These are phyloP conservation scores for Hypoxylon sp. DNA, from an alignment of 2,329 filamentous ascomycete genomes.

Conservation along the genomic window DNA sequence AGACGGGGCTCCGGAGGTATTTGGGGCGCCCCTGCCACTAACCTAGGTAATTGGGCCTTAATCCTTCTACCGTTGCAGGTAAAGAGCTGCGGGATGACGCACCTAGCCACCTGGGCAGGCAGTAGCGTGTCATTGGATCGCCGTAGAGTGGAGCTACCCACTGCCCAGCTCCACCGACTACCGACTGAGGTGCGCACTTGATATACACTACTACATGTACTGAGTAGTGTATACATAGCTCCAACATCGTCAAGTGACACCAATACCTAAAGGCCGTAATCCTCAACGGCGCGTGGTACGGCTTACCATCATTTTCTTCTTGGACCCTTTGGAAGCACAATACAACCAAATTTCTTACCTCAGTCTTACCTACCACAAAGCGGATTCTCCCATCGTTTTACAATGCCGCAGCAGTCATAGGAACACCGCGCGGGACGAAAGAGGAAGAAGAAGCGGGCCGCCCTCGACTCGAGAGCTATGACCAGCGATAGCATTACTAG, in stretches of 20 bases:
- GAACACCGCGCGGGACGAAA: conserved; percentile 42
- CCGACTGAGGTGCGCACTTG: conserved; percentile 4
- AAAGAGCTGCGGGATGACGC: conserved; percentile 36
- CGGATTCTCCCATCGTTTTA: conserved; percentile 10
- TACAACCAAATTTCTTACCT: conserved; percentile 10
- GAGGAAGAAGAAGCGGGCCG: conserved; percentile 35
- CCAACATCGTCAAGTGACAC: conserved; percentile 35
- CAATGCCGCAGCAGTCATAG: conserved; percentile 43
- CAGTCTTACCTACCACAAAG: conserved; percentile 5
- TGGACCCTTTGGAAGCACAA: background rate
- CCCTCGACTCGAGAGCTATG: conserved; percentile 37
- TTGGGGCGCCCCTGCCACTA: conserved; percentile 1
- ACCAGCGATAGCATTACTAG: conserved; percentile 37
- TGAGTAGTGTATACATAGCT: background rate
- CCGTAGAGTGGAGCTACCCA: conserved; percentile 1
- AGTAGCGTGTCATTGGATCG: conserved; percentile 28
- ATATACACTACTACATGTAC: background rate
- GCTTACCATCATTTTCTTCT: conserved; percentile 12
- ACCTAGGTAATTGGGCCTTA: conserved; percentile 25
- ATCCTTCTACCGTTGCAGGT: conserved; percentile 6
- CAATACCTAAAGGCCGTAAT: conserved; percentile 12
- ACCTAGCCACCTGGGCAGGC: conserved; percentile 22
- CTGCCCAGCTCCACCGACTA: conserved; percentile 1
- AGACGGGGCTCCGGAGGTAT: background rate
- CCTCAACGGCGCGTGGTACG: conserved; percentile 18